These are phyloP conservation scores for Pleurotus tuber-regium DNA, from an alignment of 768 basidiomycete genomes.

Conservation along the genomic window DNA sequence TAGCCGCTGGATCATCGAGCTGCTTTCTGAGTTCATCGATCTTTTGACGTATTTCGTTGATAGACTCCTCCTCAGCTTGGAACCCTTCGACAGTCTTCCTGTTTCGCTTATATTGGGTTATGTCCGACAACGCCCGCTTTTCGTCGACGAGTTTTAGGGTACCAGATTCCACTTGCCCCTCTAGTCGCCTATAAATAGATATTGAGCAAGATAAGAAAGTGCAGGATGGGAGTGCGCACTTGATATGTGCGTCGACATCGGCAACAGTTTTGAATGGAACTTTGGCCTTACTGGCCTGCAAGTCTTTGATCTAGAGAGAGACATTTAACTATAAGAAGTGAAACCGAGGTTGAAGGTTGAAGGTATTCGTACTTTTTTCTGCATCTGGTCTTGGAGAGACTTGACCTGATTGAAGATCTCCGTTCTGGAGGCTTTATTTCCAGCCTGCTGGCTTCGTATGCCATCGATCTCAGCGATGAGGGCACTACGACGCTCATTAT, in stretches of 20 bases:
- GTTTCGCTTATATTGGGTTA: slow-evolving; percentile 66
- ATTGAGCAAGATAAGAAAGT: slow-evolving; percentile 8
- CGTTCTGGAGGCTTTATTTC: slow-evolving; percentile 63
- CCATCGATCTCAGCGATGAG: slow-evolving; percentile 81
- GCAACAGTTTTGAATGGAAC: slow-evolving; percentile 73
- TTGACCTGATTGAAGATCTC: slow-evolving; percentile 82
- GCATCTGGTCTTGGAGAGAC: slow-evolving; percentile 68
- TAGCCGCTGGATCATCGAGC: slow-evolving; percentile 88
- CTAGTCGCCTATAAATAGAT: slow-evolving; percentile 56
- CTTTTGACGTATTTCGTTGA: slow-evolving; percentile 72
- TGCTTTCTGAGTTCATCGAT: slow-evolving; percentile 81
- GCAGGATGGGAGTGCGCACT: slow-evolving; percentile 44
- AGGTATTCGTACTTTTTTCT: slow-evolving; percentile 72
- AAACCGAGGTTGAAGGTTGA: too few relatives aligned
- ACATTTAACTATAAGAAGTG: too few relatives aligned
- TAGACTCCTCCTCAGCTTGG: slow-evolving; percentile 73
- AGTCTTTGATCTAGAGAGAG: slow-evolving; percentile 71
- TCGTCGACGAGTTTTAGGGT: slow-evolving; percentile 91
- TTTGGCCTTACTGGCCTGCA: slow-evolving; percentile 80
- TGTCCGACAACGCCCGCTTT: slow-evolving; percentile 92
- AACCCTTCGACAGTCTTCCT: slow-evolving; percentile 80
- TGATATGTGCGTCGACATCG: slow-evolving; percentile 86
- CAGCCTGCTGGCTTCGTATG: slow-evolving; percentile 77
- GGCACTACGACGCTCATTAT: slow-evolving; percentile 66
- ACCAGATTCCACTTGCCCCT: slow-evolving; percentile 91